phyloP scores from a whole-genome alignment of 1,284 basidiomycete genomes.

The Pascua sp. region DNA sequence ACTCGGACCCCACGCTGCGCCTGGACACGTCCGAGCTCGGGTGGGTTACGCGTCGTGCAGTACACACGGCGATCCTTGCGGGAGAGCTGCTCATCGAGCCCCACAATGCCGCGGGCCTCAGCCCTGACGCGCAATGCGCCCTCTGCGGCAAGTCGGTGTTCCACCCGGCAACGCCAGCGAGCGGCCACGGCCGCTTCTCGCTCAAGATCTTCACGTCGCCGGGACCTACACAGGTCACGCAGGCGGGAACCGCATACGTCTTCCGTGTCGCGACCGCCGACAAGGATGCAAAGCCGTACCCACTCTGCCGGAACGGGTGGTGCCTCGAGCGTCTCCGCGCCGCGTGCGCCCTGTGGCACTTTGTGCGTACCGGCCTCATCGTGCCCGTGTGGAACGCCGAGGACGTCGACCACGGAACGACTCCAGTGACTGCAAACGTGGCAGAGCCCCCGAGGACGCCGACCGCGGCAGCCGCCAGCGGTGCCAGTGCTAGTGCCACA shows the following conservation, averaged over 20 bases:
- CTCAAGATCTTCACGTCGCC: conserved; percentile 41
- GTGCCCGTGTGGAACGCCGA: conserved; percentile 84
- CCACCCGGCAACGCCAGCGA: conserved; percentile 26
- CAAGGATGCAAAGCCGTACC: conserved; percentile 54
- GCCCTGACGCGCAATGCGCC: conserved; percentile 55
- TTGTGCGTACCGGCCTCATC: conserved; percentile 73
- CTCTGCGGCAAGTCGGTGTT: conserved; percentile 63
- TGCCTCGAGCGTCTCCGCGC: conserved; percentile 61
- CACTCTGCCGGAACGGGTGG: conserved; percentile 65
- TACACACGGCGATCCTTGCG: conserved; percentile 77
- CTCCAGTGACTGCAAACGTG: not conserved
- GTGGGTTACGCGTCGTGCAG: conserved; percentile 85
- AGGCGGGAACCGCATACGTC: conserved; percentile 35
- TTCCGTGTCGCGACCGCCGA: conserved; percentile 49
- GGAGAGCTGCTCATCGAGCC: conserved; percentile 90
- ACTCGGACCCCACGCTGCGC: conserved; percentile 89
- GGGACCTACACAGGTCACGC: conserved; percentile 3
- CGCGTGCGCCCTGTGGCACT: conserved; percentile 89
- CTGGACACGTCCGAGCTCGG: conserved; percentile 90
- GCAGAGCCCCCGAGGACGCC: not conserved
- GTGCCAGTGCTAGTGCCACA: not conserved
- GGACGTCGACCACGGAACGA: conserved; percentile 21
- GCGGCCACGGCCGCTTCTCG: conserved; percentile 55
- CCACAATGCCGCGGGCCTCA: conserved; percentile 49
- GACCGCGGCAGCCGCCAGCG: not conserved